phyloP scores from a whole-genome alignment of 2,329 filamentous ascomycete species.

The Xylaria sp. region DNA sequence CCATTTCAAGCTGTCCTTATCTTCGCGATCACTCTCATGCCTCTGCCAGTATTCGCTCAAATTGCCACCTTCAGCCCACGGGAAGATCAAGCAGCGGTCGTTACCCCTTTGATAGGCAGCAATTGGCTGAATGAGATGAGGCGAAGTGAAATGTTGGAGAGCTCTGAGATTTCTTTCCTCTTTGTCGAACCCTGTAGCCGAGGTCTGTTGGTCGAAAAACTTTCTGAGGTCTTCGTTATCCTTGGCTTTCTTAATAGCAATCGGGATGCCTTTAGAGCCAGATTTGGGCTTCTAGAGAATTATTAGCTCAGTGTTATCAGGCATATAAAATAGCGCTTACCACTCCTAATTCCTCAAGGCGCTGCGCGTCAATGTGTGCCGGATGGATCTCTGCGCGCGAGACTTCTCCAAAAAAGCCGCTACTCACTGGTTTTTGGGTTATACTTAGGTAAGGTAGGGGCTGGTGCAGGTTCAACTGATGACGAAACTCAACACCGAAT shows the following conservation, averaged over 20 bases:
- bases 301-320: conserved; percentile 9
- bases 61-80: conserved; percentile 6
- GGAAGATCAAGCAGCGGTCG: conserved; percentile 19
- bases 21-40: not conserved
- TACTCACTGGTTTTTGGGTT: not conserved
- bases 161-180: conserved; percentile 23
- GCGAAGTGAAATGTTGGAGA: conserved; percentile 5
- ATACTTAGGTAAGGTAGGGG: conserved; percentile 19
- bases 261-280: conserved; percentile 13
- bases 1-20: conserved; percentile 3
- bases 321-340: conserved; percentile 7
- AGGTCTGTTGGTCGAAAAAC: conserved; percentile 18
- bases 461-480: conserved; percentile 16
- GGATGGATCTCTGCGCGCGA: conserved; percentile 21
- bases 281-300: not conserved
- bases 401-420: conserved; percentile 18
- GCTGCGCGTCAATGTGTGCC: conserved; percentile 22
- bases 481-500: conserved; percentile 17
- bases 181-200: conserved; percentile 2
- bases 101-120: conserved; percentile 20
- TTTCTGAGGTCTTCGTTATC: conserved; percentile 11
- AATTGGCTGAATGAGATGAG: conserved; percentile 5
- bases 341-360: conserved; percentile 10
- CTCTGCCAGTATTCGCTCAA: conserved; percentile 14
- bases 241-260: conserved; percentile 8